Evolutionary conservation across 192 early-diverging fungal genomes (phyloP), one percentile per base, ranked within the genome.

Genomic region (Coemansia sp.): DNA sequence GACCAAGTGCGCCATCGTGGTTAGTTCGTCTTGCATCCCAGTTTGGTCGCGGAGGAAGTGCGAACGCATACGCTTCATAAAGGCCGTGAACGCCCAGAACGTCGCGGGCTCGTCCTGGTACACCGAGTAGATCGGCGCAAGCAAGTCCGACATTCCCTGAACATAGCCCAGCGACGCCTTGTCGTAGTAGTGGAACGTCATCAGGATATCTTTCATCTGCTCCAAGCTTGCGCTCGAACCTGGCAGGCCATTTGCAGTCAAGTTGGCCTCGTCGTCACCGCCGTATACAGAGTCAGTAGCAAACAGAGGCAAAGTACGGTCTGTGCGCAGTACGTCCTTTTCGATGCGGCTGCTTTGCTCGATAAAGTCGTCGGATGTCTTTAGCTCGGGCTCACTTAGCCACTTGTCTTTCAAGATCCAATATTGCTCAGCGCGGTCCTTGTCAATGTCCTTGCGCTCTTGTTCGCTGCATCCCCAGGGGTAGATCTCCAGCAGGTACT

Each of bases 241-340:
- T 0, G 87, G 84, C 39, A 80, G 63, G 1, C 74, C 85, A 29
- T 73, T 61, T 25, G 70, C 77, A 10, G 72, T 23, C 72, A 76
- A 32, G 51, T 84, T 75, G 38, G 53, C 37, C 62, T 84, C 81
- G 27, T 75, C 76, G 63, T 63, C 69, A 48, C 76, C 76, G 69
- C 86, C 86, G 66, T 76, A 86, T 64, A 87, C 46, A 36, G 85
- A 86, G 73, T 91, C 87, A n/a, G 80, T 85, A 9, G 87, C 86
- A 86, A 93, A 98, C 74, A 95, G 90, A 0, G 91, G 86, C 2
- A 95, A 86, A 0, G 87, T 92, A 25, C 96, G 78, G 77, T 99
- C 98, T 4, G 98, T 99, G 21, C 98, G 90, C 64, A 97, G 87
- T 1, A 98, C 96, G 71, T 99, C 98, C 80, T 98, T 99, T 42